Evolutionary conservation across 306 rosid species (phyloP).

Genomic region (Cucurbita pepo): DNA sequence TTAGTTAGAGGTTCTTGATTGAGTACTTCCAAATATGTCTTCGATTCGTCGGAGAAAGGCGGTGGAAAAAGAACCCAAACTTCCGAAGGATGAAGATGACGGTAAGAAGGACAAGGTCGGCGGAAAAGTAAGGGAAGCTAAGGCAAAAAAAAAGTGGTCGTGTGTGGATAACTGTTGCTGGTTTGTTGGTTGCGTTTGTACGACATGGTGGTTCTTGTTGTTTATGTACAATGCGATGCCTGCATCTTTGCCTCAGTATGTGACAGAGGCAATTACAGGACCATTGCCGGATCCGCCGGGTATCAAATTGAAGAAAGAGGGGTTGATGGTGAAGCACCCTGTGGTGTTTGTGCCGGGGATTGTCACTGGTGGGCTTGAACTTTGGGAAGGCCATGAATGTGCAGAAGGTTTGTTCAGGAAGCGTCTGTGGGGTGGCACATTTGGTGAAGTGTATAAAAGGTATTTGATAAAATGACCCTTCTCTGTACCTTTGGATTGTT

Average conservation of each 20-base stretch:
- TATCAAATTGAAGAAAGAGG: slow-evolving; percentile 51
- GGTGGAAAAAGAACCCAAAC: slow-evolving; percentile 18
- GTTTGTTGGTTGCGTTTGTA: slow-evolving; percentile 53
- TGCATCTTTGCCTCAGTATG: slow-evolving; percentile 57
- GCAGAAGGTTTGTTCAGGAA: slow-evolving; percentile 65
- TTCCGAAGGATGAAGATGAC: slow-evolving; percentile 11
- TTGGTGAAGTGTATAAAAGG: slow-evolving; percentile 75
- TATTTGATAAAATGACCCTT: slow-evolving; percentile 2
- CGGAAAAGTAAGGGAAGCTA: slow-evolving; percentile 5
- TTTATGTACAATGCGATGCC: slow-evolving; percentile 60
- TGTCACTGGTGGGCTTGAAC: slow-evolving; percentile 69
- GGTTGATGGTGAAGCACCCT: slow-evolving; percentile 51
- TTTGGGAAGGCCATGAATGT: slow-evolving; percentile 77
- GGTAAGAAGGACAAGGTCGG: background rate
- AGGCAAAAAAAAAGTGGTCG: slow-evolving; percentile 35
- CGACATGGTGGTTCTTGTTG: slow-evolving; percentile 59
- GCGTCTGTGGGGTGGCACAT: slow-evolving; percentile 74
- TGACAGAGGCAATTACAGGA: slow-evolving; percentile 56
- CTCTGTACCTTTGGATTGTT: background rate
- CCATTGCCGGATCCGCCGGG: slow-evolving; percentile 78
- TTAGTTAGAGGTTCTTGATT: background rate
- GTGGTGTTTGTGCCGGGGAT: slow-evolving; percentile 78
- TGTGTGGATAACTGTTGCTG: slow-evolving; percentile 67
- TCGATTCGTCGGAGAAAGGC: slow-evolving; percentile 43
- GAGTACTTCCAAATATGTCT: slow-evolving; percentile 27